A percentile compares a stretch with the other conserved stretches of the same genome.
These are phyloP conservation scores for Linnemannia zychae DNA, from an alignment of 192 early-diverging fungal species.

Conservation along the genomic window DNA sequence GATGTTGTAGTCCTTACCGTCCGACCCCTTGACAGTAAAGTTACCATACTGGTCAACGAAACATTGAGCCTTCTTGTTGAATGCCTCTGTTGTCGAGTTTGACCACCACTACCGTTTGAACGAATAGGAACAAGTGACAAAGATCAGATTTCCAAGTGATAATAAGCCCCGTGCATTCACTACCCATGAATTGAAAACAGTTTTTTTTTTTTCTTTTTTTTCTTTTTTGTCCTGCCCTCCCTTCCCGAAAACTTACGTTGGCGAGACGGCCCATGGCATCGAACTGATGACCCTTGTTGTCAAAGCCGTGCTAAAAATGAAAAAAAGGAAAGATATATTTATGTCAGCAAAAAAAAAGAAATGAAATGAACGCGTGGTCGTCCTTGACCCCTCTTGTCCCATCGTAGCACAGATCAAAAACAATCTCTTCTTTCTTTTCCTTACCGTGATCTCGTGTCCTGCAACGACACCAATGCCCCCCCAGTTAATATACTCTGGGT, in stretches of 20 bases:
- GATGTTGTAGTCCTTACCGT: slow-evolving; percentile 52
- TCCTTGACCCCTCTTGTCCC: neutral
- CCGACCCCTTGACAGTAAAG: slow-evolving; percentile 53
- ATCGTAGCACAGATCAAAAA: slow-evolving; percentile 57
- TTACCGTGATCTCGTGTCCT: slow-evolving; percentile 79
- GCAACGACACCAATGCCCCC: slow-evolving; percentile 76
- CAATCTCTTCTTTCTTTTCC: neutral
- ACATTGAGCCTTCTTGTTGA: slow-evolving; percentile 67
- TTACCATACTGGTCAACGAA: slow-evolving; percentile 75
- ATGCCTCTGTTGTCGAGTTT: slow-evolving; percentile 62
- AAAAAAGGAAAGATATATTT: neutral
- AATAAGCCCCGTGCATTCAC: neutral
- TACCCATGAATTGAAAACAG: neutral
- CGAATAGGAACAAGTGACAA: neutral
- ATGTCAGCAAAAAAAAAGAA: slow-evolving; percentile 7
- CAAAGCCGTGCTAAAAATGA: slow-evolving; percentile 72
- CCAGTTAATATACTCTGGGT: slow-evolving; percentile 74
- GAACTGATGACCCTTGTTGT: slow-evolving; percentile 67
- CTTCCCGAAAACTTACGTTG: slow-evolving; percentile 33
- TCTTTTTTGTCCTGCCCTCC: too few species aligned
- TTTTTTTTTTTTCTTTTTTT: too few species aligned
- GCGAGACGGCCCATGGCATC: slow-evolving; percentile 63
- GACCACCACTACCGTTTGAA: slow-evolving; percentile 71
- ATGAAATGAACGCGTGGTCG: neutral
- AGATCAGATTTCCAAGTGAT: neutral